A percentile compares a stretch with the other conserved stretches of the same genome.
Evolutionary conservation across 441 rosid species (phyloP).

Genomic region (Populus hybrid): DNA sequence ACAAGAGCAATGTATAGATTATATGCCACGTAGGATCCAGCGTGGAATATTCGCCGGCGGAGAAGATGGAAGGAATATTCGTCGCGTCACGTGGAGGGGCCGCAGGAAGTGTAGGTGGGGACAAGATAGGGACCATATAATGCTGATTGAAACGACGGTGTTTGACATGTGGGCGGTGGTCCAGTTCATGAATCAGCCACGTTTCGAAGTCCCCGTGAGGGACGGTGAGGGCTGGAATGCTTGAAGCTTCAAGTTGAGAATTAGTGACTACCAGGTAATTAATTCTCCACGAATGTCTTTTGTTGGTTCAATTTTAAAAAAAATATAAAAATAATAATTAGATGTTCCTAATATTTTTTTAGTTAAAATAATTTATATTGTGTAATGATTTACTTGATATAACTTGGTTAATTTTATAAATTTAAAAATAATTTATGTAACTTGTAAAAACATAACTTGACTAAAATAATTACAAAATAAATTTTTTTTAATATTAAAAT

Average conservation of each 20-base stretch:
- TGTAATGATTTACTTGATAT: too few species aligned
- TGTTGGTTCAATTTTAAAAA: too few species aligned
- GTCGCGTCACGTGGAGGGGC: constrained; percentile 38
- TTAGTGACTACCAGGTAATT: background rate
- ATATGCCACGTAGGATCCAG: constrained; percentile 28
- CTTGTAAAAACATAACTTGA: rapidly evolving
- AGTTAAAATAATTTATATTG: too few species aligned
- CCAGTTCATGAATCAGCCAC: constrained; percentile 3
- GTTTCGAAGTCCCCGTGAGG: constrained; percentile 8
- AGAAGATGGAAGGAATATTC: constrained; percentile 18
- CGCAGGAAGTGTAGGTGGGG: constrained; percentile 9
- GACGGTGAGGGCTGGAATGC: background rate
- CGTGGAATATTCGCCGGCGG: constrained; percentile 40
- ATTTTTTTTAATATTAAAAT: too few species aligned
- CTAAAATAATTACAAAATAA: too few species aligned
- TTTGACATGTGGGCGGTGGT: background rate
- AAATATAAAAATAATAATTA: too few species aligned
- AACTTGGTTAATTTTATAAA: too few species aligned
- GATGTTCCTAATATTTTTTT: too few species aligned
- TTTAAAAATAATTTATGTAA: rapidly evolving
- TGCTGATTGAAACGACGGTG: background rate
- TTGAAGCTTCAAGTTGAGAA: background rate
- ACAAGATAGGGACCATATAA: background rate
- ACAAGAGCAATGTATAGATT: background rate
- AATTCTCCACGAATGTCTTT: too few species aligned